Conservation (phyloP, 176 grass and related monocot genomes). For the Phoenix roebelenii region DNA sequence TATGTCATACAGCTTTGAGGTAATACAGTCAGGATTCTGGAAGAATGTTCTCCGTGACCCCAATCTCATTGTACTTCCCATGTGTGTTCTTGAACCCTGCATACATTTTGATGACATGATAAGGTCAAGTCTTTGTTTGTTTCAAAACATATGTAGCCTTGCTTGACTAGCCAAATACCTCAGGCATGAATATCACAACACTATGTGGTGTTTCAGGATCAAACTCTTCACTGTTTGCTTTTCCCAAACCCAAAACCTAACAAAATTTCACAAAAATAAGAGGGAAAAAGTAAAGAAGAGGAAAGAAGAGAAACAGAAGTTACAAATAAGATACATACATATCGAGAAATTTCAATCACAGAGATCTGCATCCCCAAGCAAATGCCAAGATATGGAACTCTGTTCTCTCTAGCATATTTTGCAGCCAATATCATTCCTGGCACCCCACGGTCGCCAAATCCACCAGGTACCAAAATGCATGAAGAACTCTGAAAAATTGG, state of each 20-base stretch:
- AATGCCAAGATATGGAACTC: conserved; percentile 98
- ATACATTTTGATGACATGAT: not conserved
- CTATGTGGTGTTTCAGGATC: conserved; percentile 34
- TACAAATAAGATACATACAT: conserved; percentile 39
- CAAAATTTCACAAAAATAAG: conserved; percentile 16
- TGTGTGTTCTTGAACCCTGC: conserved; percentile 92
- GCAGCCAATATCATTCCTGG: conserved; percentile 90
- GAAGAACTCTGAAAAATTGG: conserved; percentile 54
- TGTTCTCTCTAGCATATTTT: conserved; percentile 96
- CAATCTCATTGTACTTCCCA: conserved; percentile 97
- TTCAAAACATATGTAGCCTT: too few relatives aligned
- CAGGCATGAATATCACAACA: conserved; percentile 95
- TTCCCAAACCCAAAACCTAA: conserved; percentile 56
- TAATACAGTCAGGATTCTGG: conserved; percentile 44
- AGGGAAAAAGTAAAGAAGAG: not conserved
- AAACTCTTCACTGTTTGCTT: conserved; percentile 95
- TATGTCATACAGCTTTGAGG: conserved; percentile 62
- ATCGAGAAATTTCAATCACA: conserved; percentile 87
- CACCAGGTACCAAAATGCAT: conserved; percentile 89
- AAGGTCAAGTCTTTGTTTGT: too few relatives aligned
- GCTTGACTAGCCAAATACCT: conserved; percentile 38
- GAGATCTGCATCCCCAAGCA: conserved; percentile 99
- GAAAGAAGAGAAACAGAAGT: not conserved
- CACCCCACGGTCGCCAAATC: conserved; percentile 93
- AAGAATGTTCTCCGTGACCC: conserved; percentile 78